Evolutionary conservation across 139 green algal species (phyloP), one percentile per base, ranked within the genome.

Genomic region (Auxenochlorella pyrenoidosa): DNA sequence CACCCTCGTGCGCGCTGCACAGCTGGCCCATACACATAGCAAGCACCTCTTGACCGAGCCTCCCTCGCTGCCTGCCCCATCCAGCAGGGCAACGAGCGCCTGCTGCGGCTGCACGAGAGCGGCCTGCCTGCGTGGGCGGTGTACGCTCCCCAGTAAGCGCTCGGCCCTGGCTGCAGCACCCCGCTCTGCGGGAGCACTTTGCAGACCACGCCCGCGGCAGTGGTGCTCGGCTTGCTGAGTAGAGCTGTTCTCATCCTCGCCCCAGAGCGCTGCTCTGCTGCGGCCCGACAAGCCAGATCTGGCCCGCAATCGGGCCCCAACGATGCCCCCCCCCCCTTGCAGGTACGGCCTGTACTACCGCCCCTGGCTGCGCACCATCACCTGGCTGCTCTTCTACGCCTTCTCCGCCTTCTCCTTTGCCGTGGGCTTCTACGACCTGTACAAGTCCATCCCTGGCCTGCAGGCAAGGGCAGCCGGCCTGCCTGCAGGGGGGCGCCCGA

Each of bases 71-170:
- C 5, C 70, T 30, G 70, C 54, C 13, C 54, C 16, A 4, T 24
- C 54, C 13, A 63, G 2, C 89, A 96, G 91, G 92, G 86, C 58
- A 91, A 98, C 85, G 85, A 97, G 79, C 90, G 93, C 8, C 90
- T 98, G 70, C 90, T 98, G 40, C 95, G 95, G 88, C 88, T 97
- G 83, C 97, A 96, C 65, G 94, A 97, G 75, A 94, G 89, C 72
- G 95, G 92, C 0, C 84, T 97, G 70, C 95, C 95, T 0, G 75
- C 89, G 10, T 98, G 95, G 95, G 95, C 95, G 0, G 84, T 96
- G 8, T 92, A 96, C 59, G 84, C 96, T 85, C 95, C 95, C 0
- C 87, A 83, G 0, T 44, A 1, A 43, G 51, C 28, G 12, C 12
- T 0, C 6, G 58, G 40, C 10, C 41, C 26, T 77, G 34, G 1